phyloP scores from a whole-genome alignment of 805 yeast genomes.

The Candida succiphila region DNA sequence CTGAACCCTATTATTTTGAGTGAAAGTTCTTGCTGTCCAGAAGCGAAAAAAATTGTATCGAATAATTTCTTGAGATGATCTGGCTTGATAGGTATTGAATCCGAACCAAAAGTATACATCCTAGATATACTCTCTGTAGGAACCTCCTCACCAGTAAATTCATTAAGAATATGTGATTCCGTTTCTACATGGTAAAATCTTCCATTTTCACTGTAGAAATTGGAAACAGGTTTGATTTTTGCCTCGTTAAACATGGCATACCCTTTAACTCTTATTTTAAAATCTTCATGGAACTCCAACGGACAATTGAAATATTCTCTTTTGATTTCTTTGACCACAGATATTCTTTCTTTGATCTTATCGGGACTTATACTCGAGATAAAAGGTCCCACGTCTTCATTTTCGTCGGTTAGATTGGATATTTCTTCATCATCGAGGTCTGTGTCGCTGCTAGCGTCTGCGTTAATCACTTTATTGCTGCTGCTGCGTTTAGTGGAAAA shows the following conservation, averaged over 20 bases:
- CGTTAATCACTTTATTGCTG: constrained; percentile 3
- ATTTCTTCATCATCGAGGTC: constrained; percentile 1
- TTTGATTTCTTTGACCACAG: constrained; percentile 49
- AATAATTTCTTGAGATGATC: constrained; percentile 25
- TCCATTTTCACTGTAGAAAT: constrained; percentile 46
- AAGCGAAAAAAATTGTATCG: not conserved
- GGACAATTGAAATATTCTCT: constrained; percentile 56
- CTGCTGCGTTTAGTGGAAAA: constrained; percentile 9
- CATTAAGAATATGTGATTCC: constrained; percentile 27
- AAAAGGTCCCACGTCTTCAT: constrained; percentile 16
- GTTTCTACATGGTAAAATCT: constrained; percentile 41
- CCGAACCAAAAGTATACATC: constrained; percentile 37
- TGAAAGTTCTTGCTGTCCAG: constrained; percentile 16
- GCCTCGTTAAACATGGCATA: constrained; percentile 53
- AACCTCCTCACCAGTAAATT: constrained; percentile 34
- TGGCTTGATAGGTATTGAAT: constrained; percentile 27
- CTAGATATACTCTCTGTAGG: constrained; percentile 19
- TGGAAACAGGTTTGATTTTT: constrained; percentile 35
- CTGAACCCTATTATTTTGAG: constrained; percentile 65
- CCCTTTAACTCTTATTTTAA: constrained; percentile 64
- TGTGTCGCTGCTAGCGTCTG: constrained; percentile 3
- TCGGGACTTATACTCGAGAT: constrained; percentile 31
- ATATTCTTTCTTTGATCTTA: constrained; percentile 36
- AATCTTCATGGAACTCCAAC: constrained; percentile 41
- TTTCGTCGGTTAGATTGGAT: constrained; percentile 2